Evolutionary conservation across 139 green algal species (phyloP).

Genomic region (Chlamydomonas schloesseri): DNA sequence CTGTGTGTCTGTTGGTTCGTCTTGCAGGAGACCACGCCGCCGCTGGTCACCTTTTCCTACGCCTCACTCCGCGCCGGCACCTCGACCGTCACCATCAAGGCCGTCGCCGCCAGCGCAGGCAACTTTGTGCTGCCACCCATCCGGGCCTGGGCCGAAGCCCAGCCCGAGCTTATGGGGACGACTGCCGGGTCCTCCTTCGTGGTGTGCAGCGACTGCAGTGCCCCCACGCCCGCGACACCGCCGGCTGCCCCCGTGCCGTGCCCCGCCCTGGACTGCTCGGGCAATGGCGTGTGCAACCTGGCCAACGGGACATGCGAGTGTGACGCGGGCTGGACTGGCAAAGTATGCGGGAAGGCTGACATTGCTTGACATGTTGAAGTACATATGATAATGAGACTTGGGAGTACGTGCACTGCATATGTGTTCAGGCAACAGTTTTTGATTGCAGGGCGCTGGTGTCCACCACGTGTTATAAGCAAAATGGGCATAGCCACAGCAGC

Average conservation of each 20-base stretch:
- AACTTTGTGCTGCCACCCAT: slow-evolving; percentile 67
- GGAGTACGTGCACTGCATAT: too few relatives aligned
- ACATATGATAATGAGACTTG: too few relatives aligned
- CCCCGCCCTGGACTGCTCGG: slow-evolving; percentile 50
- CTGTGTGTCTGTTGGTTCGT: too few relatives aligned
- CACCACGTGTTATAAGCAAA: too few relatives aligned
- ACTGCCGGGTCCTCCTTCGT: slow-evolving; percentile 38
- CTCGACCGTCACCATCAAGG: slow-evolving; percentile 53
- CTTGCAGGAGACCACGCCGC: slow-evolving; percentile 42
- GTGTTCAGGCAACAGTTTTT: too few relatives aligned
- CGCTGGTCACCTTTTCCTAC: slow-evolving; percentile 55
- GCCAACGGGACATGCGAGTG: slow-evolving; percentile 50
- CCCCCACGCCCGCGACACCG: not conserved
- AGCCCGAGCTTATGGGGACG: slow-evolving; percentile 69
- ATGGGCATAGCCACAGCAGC: too few relatives aligned
- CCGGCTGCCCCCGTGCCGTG: slow-evolving; percentile 37
- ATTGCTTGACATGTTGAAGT: too few relatives aligned
- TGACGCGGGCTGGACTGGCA: slow-evolving; percentile 9
- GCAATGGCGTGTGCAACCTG: slow-evolving; percentile 59
- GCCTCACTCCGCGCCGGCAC: slow-evolving; percentile 59
- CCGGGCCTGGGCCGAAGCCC: slow-evolving; percentile 60
- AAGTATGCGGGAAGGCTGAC: too few relatives aligned
- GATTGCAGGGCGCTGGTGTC: too few relatives aligned
- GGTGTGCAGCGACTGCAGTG: slow-evolving; percentile 3
- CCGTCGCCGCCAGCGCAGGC: slow-evolving; percentile 68